Base-by-base conservation (phyloP, 2,329 filamentous ascomycete genomes). In the Exserohilum rostratum region DNA sequence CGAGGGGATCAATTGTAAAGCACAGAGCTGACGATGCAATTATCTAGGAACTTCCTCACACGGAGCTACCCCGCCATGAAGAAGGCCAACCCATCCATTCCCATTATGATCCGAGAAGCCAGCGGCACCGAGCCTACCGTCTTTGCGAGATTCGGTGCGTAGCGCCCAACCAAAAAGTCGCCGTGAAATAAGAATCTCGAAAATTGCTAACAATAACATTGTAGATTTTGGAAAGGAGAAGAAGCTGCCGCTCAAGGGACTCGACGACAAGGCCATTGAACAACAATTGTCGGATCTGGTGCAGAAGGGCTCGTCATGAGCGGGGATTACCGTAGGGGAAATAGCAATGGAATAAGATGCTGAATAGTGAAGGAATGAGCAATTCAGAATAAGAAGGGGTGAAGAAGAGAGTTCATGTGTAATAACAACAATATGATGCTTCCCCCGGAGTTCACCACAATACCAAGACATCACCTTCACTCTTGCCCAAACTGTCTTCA, bases 11-110 rank as follows among this genome's bases (percentile, higher is more conserved):
- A 3, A 18, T 18, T 6, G 25, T 11, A 13, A 20, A 15, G 38
- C n/a, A 34, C 3, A n/a, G 13, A 25, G 45, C 57, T 62, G 45
- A 65, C 38, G 29, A 65, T 39, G 29, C 7, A 7, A 6, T 5
- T 3, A 29, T 22, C 5, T 31, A 97, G 95, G 77, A 88, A 90
- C 27, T 99, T 99, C 80, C 84, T 99, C 65, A 89, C 88, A 63
- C 87, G 91, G 75, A 88, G 92, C 65, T 99, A 99, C 79, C 95
- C 95, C 42, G 95, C 90, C 57, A 98, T 99, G 93, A 99, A 99
- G 87, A 96, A 96, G 84, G 90, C 93, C 84, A 99, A 99, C 82
- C 95, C 95, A 53, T 82, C 90, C 78, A 93, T 85, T 44, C 95
- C 95, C 50, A 98, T 99, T 78, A 83, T 99, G 82, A 87, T 99